These are phyloP conservation scores for Eucalyptus sp. DNA, from an alignment of 345 rosid genomes.

Conservation along the genomic window DNA sequence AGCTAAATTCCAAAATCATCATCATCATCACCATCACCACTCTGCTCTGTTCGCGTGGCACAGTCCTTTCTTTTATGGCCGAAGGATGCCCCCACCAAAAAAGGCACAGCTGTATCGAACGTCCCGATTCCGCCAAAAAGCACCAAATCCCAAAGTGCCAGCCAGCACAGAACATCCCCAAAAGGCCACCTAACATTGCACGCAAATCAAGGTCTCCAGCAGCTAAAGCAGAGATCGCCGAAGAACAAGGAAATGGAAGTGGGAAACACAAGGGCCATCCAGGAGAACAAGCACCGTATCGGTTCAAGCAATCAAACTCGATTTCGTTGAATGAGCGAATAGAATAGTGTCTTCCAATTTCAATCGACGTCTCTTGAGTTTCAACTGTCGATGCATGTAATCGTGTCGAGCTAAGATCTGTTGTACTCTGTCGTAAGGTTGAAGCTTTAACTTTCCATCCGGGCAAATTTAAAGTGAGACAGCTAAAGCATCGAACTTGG, in stretches of 20 bases:
- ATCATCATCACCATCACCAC: background rate
- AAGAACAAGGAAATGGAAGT: background rate
- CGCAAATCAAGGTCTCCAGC: background rate
- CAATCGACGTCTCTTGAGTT: background rate
- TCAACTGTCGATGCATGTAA: background rate
- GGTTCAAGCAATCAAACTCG: background rate
- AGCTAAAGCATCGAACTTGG: background rate
- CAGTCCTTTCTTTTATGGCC: background rate
- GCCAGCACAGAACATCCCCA: background rate
- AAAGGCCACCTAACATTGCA: background rate
- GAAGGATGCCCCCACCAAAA: background rate
- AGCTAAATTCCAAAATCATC: background rate
- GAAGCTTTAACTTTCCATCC: background rate
- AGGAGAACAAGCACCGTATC: background rate
- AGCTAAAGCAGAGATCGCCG: background rate
- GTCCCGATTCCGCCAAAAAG: background rate
- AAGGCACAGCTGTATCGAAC: background rate
- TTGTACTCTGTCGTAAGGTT: background rate
- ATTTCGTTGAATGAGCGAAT: background rate
- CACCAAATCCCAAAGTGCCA: background rate
- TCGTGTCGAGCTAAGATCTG: rapidly evolving
- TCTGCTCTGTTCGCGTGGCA: background rate
- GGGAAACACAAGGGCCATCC: background rate
- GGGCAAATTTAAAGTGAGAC: background rate
- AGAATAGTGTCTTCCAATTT: background rate